Base-by-base conservation (phyloP, 495 filamentous ascomycete genomes). In the Trichodelitschia bisporula region DNA sequence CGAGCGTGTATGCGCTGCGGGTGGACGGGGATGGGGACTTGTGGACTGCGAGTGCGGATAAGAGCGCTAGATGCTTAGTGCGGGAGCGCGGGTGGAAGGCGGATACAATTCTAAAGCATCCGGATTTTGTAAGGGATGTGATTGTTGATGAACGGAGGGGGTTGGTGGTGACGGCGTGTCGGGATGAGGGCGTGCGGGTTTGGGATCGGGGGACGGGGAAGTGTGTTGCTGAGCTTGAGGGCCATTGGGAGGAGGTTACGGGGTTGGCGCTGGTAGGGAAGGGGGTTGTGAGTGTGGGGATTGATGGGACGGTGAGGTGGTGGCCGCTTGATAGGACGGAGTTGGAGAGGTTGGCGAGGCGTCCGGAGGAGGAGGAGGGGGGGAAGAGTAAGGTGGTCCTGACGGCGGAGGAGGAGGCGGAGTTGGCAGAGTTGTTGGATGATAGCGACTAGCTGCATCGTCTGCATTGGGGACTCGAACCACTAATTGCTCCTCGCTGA, bases 181-280 rank as follows among this genome's bases (percentile, higher is more conserved):
- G 86, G 33, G 79, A 92, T 44, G 86, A 97, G 50, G 69, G 89
- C 35, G 61, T 97, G 29, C 72, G 84, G 36, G 64, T 93, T 9
- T 97, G 84, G 84, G 72, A 91, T 45, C 45, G 58, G 49, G 56
- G 53, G 24, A 62, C 66, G 46, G n/a, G n/a, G n/a, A n/a, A 36
- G 59, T 52, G 30, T 14, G 2, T 32, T 4, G n/a, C 35, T 43
- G 62, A 64, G 2, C 79, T 84, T 32, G 60, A 65, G 12, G 86
- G 86, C 1, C 86, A 97, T 48, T 93, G 66, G 46, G 79, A 95
- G 39, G 86, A 93, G 44, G 73, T 97, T 17, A 91, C 75, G 3
- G 77, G 72, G 21, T 48, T 93, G 21, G 55, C 70, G 1, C 42
- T 89, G 21, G 41, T 80, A 6, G 49, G 52, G 2, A 50, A 48